Evolutionary conservation across 148 eudicot genomes (phyloP).

Genomic region (Fagopyrum esculentum): DNA sequence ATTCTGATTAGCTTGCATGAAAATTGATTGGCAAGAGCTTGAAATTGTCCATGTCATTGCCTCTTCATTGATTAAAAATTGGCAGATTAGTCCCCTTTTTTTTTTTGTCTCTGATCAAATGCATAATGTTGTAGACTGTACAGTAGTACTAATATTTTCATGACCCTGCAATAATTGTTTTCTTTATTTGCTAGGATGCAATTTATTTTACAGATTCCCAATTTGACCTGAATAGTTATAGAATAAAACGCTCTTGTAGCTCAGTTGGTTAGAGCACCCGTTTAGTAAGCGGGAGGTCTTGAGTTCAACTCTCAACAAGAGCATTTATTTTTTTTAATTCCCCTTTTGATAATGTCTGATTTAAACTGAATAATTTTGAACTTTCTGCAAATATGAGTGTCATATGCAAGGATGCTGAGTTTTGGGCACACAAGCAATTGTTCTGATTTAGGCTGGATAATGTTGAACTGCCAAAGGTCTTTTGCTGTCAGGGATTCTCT

Average conservation of each 20-base stretch:
- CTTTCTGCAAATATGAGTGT: too few relatives aligned
- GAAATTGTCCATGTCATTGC: background rate
- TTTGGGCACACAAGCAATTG: too few relatives aligned
- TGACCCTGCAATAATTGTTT: background rate
- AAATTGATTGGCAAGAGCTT: background rate
- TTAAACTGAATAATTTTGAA: background rate
- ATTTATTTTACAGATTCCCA: background rate
- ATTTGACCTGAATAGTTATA: background rate
- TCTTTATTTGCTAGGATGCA: background rate
- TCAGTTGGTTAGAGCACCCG: constrained; percentile 15
- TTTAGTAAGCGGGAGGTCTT: constrained; percentile 14
- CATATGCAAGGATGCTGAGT: too few relatives aligned
- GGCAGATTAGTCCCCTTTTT: too few relatives aligned
- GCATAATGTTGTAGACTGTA: too few relatives aligned
- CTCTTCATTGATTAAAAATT: background rate
- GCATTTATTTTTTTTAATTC: background rate
- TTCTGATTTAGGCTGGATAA: too few relatives aligned
- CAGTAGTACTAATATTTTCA: background rate
- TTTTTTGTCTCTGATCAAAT: too few relatives aligned
- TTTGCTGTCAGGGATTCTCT: too few relatives aligned
- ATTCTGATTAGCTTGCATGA: background rate
- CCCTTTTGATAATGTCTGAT: background rate
- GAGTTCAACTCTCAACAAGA: constrained; percentile 11
- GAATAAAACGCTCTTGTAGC: background rate
- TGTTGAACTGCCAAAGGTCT: too few relatives aligned